phyloP scores from a whole-genome alignment of 228 moss, liverwort and hornwort genomes.

The Sphagnum fallax region DNA sequence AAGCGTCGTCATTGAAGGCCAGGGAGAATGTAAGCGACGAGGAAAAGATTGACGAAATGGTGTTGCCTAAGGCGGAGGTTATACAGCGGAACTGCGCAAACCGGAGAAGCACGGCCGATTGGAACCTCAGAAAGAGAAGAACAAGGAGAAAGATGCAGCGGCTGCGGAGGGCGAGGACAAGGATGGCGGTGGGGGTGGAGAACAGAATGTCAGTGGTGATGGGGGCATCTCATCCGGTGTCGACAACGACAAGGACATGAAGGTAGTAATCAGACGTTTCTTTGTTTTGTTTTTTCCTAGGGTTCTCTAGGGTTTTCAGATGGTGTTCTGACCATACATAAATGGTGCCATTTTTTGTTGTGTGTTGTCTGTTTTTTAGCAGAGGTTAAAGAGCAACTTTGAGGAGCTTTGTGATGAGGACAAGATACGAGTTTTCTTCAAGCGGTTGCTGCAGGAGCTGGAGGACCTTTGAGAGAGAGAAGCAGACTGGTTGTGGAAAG shows the following conservation, averaged over 20 bases:
- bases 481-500: slow-evolving; percentile 92
- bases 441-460: slow-evolving; percentile 79
- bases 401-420: slow-evolving; percentile 94
- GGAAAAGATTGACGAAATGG: slow-evolving; percentile 61
- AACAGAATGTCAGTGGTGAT: slow-evolving; percentile 73
- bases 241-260: slow-evolving; percentile 94
- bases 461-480: slow-evolving; percentile 81
- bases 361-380: neutral
- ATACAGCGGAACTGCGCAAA: slow-evolving; percentile 88
- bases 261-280: slow-evolving; percentile 17
- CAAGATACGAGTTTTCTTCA: slow-evolving; percentile 95
- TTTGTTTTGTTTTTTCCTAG: too few relatives aligned
- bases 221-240: slow-evolving; percentile 84
- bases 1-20: slow-evolving; percentile 24
- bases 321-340: too few relatives aligned
- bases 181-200: slow-evolving; percentile 66
- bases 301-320: too few relatives aligned
- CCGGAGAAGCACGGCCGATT: slow-evolving; percentile 88
- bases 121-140: slow-evolving; percentile 69
- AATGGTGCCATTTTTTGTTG: too few relatives aligned
- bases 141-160: slow-evolving; percentile 69
- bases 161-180: slow-evolving; percentile 88
- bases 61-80: slow-evolving; percentile 66
- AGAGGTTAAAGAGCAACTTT: slow-evolving; percentile 89
- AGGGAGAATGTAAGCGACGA: slow-evolving; percentile 57